Evolutionary conservation across 1,139 yeast genomes (phyloP).

Genomic region (Debaryomycetaceae sp.): DNA sequence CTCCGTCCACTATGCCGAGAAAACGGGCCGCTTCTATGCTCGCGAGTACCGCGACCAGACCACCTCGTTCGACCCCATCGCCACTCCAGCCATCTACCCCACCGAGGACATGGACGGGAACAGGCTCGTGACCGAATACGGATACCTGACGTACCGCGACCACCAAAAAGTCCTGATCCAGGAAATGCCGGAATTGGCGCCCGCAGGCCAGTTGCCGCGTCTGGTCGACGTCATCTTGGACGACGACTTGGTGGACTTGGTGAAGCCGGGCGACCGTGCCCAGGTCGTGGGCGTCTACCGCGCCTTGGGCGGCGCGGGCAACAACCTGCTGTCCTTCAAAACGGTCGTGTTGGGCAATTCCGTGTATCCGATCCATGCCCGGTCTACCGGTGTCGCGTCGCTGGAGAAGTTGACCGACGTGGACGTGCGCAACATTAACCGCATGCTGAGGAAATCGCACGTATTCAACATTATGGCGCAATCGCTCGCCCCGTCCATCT

Average conservation of each 20-base stretch:
- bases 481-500: constrained; percentile 91
- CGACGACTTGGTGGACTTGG: constrained; percentile 84
- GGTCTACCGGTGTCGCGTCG: constrained; percentile 78
- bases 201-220: constrained; percentile 95
- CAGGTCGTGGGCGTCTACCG: constrained; percentile 92
- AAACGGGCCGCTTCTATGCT: constrained; percentile 74
- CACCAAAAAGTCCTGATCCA: constrained; percentile 91
- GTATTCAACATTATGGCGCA: constrained; percentile 73
- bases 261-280: constrained; percentile 94
- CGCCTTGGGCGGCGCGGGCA: constrained; percentile 74
- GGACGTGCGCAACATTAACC: constrained; percentile 82
- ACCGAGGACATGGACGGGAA: constrained; percentile 89
- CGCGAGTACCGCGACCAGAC: constrained; percentile 92
- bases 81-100: constrained; percentile 84
- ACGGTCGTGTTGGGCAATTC: constrained; percentile 82
- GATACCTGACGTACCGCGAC: constrained; percentile 85
- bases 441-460: constrained; percentile 50
- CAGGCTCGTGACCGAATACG: constrained; percentile 82
- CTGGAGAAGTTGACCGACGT: constrained; percentile 66
- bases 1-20: constrained; percentile 89
- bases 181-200: constrained; percentile 98
- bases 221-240: constrained; percentile 84
- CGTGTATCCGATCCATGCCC: constrained; percentile 77
- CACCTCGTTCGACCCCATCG: constrained; percentile 75
- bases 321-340: constrained; percentile 58